Evolutionary conservation across 2,329 filamentous ascomycete species (phyloP), one percentile per base, ranked within the genome.

Genomic region (Ophidiomyces ophidiicola): DNA sequence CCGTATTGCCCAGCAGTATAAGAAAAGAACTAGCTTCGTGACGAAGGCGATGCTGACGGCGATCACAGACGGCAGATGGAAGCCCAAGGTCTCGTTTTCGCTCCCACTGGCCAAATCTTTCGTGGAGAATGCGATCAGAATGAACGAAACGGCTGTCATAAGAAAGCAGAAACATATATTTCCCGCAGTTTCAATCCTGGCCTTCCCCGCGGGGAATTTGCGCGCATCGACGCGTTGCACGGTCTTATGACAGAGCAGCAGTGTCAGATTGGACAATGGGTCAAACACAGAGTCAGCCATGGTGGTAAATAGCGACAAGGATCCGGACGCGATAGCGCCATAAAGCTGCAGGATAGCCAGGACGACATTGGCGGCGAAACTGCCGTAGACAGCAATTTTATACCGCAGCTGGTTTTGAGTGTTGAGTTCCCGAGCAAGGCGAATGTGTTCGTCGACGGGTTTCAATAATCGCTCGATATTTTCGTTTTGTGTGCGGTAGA

Each of bases 201-300:
- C 86, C 59, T 94, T 94, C 47, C 88, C 88, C 0, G 82, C 86
- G 0, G 88, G 88, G 56, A 93, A 98, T 32, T 82, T 80, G 36
- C 78, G 75, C 1, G 82, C 74, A 52, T 98, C 86, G 26, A 96
- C 88, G 38, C 76, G 78, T 51, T 81, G 82, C 48, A 94, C 85
- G 35, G 90, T 88, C 35, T 88, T 83, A 59, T 87, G 81, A 44
- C 81, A 85, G 25, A 94, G 61, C 42, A 96, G 85, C 10, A 96
- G 71, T 1, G 83, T 88, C 37, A 94, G 59, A 54, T 94, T 94
- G 53, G 82, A 88, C 53, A 92, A 57, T 6, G 86, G 90, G 56
- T 96, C 90, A 63, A 96, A 96, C 48, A 96, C 71, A 36, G 87
- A 78, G 61, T 98, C 90, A 11, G 87, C 88, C 82, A 93, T 93